Base-by-base conservation (phyloP, 1,284 basidiomycete species). In the Baeospora myosura region DNA sequence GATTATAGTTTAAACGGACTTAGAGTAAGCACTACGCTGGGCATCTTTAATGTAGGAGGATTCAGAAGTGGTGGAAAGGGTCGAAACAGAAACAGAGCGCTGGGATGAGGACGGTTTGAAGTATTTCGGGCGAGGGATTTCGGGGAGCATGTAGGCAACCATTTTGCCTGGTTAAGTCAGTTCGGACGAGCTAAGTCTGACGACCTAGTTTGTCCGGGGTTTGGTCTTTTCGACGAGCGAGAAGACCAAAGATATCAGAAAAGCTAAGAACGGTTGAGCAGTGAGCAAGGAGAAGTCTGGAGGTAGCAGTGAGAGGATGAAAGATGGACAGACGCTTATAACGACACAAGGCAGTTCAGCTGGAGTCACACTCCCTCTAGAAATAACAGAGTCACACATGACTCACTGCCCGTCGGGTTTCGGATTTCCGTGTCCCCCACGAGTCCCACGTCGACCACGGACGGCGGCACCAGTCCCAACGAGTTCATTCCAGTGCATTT, bases 151-250 rank as follows among this genome's bases (percentile, higher is more conserved):
- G 45, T 49, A 41, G 24, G 45, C 42, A 51, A 52, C 68, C 74
- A 77, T 77, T 54, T 53, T 53, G 58, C 48, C 48, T 49, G 40
- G 38, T 51, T 43, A 14, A 49, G 51, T 53, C 25, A 52, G 46
- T 39, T 47, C 59, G 64, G 68, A 67, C 53, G 57, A 54, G 63
- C 65, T 61, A 59, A 64, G 64, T 63, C 65, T 51, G 32, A 45
- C 39, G 64, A 68, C 64, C 52, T 60, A 58, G 63, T 64, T 63
- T 64, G 58, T 69, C 69, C 66, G 52, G 55, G 11, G 24, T 18
- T 25, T 29, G 20, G 43, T 40, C 38, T 41, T 30, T 20, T 31
- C 28, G 39, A 12, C 30, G 39, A 41, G 21, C 26, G 32, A 42
- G 23, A 37, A 42, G 33, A 42, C 41, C 16, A 7, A 16, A 14